Percentiles rank a stretch among this genome's conserved stretches.
Evolutionary conservation across 257 asterid species (phyloP).

Genomic region (Nicotiana tomentosiformis): DNA sequence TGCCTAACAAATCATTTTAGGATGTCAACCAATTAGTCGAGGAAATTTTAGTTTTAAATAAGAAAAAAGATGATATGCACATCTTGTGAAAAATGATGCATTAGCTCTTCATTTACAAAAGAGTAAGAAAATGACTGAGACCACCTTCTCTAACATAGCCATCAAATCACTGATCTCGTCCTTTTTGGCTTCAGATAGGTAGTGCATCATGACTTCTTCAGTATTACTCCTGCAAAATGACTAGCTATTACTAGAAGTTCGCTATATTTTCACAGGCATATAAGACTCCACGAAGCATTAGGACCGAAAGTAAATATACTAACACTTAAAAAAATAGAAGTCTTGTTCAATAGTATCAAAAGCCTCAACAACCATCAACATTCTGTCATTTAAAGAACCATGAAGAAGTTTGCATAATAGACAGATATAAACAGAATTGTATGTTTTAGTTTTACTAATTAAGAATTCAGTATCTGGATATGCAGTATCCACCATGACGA

Average conservation of each 20-base stretch:
- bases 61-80: neutral
- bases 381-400: neutral
- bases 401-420: neutral
- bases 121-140: slow-evolving; percentile 4
- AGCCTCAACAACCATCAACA: neutral
- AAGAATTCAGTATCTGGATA: neutral
- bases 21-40: neutral
- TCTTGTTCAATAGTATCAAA: neutral
- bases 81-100: neutral
- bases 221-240: slow-evolving; percentile 55
- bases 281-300: neutral
- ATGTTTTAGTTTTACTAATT: neutral
- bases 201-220: slow-evolving; percentile 34
- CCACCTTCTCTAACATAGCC: slow-evolving; percentile 52
- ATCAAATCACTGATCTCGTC: slow-evolving; percentile 47
- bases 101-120: neutral
- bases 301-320: neutral
- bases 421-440: neutral
- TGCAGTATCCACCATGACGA: neutral
- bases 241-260: slow-evolving; percentile 8
- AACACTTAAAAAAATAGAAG: slow-evolving; percentile 3
- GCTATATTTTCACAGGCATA: neutral
- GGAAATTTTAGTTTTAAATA: neutral
- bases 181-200: slow-evolving; percentile 44
- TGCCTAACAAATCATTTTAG: slow-evolving; percentile 32